Percentiles rank a stretch among this genome's conserved stretches.
Evolutionary conservation across 2,329 filamentous ascomycete genomes (phyloP).

Genomic region (Chaetothyriales sp.): DNA sequence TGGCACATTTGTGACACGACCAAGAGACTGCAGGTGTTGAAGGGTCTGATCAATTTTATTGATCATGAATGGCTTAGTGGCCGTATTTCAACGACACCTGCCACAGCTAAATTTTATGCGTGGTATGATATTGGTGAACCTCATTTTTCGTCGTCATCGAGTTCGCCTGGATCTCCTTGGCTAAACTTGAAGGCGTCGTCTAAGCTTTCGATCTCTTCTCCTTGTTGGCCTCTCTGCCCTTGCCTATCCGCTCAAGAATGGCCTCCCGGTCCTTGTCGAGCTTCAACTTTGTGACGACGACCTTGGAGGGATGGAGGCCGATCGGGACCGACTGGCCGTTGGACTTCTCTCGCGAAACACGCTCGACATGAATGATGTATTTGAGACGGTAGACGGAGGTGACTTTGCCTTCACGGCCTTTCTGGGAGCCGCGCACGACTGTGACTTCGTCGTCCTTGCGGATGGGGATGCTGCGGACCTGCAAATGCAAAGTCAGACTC

Average conservation of each 20-base stretch:
- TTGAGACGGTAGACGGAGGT: conserved; percentile 96
- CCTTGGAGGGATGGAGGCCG: conserved; percentile 90
- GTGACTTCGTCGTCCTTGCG: conserved; percentile 94
- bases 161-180: background rate
- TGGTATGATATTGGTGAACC: conserved; percentile 1
- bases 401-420: conserved; percentile 97
- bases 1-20: background rate
- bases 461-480: conserved; percentile 92
- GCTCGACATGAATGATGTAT: conserved; percentile 94
- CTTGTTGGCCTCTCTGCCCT: conserved; percentile 31
- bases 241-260: conserved; percentile 32
- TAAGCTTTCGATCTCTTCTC: conserved; percentile 2
- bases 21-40: background rate
- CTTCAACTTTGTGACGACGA: conserved; percentile 98
- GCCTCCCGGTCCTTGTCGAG: conserved; percentile 45
- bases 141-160: background rate
- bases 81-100: background rate
- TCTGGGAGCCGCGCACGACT: conserved; percentile 84
- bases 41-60: background rate
- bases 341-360: conserved; percentile 90
- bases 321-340: conserved; percentile 91
- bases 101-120: background rate
- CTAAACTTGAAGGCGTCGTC: background rate
- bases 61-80: background rate
- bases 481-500: conserved; percentile 3